Evolutionary conservation across 2,329 filamentous ascomycete genomes (phyloP).

Genomic region (Pleurostoma richardsiae): DNA sequence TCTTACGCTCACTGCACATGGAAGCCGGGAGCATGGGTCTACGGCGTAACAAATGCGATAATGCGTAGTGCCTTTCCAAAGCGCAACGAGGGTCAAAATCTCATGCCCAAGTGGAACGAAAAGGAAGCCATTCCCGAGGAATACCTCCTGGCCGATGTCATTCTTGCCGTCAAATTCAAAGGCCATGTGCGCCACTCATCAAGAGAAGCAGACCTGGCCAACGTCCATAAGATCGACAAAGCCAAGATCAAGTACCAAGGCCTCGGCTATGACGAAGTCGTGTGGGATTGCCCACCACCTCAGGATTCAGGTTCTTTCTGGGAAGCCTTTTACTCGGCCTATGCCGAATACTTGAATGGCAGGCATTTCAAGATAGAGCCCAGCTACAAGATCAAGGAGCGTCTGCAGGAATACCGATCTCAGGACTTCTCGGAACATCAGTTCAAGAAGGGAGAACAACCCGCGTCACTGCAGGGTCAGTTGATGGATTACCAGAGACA

Average conservation of each 20-base stretch:
- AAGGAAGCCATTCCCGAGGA: slow-evolving; percentile 85
- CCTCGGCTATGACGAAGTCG: slow-evolving; percentile 81
- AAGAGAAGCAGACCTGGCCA: slow-evolving; percentile 65
- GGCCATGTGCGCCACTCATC: slow-evolving; percentile 41
- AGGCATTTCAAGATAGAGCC: slow-evolving; percentile 60
- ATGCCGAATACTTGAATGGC: slow-evolving; percentile 79
- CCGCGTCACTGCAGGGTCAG: slow-evolving; percentile 70
- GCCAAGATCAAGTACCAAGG: slow-evolving; percentile 90
- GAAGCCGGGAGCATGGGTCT: slow-evolving; percentile 88
- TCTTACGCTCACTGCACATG: slow-evolving; percentile 82
- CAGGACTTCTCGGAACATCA: slow-evolving; percentile 52
- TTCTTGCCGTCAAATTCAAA: slow-evolving; percentile 72
- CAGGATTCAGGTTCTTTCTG: slow-evolving; percentile 62
- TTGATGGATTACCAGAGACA: slow-evolving; percentile 93
- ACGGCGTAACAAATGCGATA: slow-evolving; percentile 54
- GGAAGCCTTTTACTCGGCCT: slow-evolving; percentile 75
- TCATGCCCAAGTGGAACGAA: slow-evolving; percentile 62
- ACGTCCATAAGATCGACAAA: slow-evolving; percentile 66
- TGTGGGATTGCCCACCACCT: slow-evolving; percentile 80
- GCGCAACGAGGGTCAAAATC: slow-evolving; percentile 53
- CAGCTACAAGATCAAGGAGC: slow-evolving; percentile 57
- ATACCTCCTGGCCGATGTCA: slow-evolving; percentile 77
- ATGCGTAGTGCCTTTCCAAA: slow-evolving; percentile 77
- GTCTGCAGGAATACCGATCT: slow-evolving; percentile 62
- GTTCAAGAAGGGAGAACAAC: slow-evolving; percentile 66